phyloP scores from a whole-genome alignment of 768 basidiomycete species.

The Leccinellum luteum region DNA sequence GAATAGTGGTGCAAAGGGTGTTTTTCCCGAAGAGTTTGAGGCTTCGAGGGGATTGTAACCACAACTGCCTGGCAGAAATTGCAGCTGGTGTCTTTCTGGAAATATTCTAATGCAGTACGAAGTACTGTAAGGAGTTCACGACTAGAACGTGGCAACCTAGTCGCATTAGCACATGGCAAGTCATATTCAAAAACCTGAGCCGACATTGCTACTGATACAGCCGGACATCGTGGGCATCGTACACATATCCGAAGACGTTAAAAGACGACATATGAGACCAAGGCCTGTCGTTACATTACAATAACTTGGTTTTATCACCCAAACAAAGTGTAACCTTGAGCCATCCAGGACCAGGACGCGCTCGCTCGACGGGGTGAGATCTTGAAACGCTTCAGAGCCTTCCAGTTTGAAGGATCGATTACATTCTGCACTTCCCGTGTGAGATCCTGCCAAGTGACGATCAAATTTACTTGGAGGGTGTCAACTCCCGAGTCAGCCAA shows the following conservation, averaged over 20 bases:
- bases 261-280: not conserved
- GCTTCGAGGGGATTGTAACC: too few relatives aligned
- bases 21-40: too few relatives aligned
- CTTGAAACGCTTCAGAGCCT: conserved; percentile 10
- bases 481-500: conserved; percentile 13
- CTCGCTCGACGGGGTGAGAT: conserved; percentile 11
- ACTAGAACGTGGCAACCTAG: too few relatives aligned
- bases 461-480: conserved; percentile 14
- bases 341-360: conserved; percentile 15
- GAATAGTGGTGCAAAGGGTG: too few relatives aligned
- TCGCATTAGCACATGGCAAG: not conserved
- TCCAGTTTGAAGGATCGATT: conserved; percentile 22
- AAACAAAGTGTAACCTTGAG: conserved; percentile 4
- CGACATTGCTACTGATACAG: not conserved
- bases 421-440: conserved; percentile 19
- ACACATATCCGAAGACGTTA: not conserved
- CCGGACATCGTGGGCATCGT: not conserved
- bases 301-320: not conserved
- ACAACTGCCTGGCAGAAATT: too few relatives aligned
- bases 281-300: not conserved
- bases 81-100: too few relatives aligned
- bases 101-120: too few relatives aligned
- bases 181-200: not conserved
- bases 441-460: conserved; percentile 17
- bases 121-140: too few relatives aligned